Conservation (phyloP, 192 early-diverging fungal genomes). For the Podochytrium sp. region DNA sequence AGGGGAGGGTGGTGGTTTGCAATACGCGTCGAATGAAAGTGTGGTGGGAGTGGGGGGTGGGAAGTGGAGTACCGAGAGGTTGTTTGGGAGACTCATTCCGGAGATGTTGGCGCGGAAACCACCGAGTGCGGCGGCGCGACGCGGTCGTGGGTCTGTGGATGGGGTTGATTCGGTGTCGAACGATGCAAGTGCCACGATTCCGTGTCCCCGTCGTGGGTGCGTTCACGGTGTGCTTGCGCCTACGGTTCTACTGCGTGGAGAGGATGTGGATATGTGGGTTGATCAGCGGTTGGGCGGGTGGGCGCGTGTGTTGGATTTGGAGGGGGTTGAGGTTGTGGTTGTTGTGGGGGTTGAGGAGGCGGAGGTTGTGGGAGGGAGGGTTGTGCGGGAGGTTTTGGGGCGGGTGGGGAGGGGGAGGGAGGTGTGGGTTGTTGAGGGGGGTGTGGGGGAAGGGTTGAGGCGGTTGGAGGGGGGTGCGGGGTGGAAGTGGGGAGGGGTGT, state of each 20-base stretch:
- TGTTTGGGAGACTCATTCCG: too few relatives aligned
- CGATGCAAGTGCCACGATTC: neutral
- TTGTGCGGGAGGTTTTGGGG: too few relatives aligned
- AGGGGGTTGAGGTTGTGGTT: neutral
- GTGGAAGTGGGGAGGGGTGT: too few relatives aligned
- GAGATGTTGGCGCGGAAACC: too few relatives aligned
- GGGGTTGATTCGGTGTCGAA: too few relatives aligned
- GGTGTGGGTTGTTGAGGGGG: neutral
- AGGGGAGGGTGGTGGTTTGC: too few relatives aligned
- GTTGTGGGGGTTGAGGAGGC: neutral
- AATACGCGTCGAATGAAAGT: neutral
- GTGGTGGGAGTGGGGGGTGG: neutral
- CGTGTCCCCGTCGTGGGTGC: neutral
- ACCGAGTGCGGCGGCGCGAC: too few relatives aligned
- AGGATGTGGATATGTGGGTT: neutral
- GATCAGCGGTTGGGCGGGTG: neutral
- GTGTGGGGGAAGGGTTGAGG: neutral
- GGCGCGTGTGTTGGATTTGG: neutral
- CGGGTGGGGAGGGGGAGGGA: neutral
- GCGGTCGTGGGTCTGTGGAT: too few relatives aligned
- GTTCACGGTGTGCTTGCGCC: neutral
- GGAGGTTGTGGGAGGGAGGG: too few relatives aligned
- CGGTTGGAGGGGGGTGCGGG: neutral
- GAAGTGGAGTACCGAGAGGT: neutral
- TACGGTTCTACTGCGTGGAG: neutral